These are phyloP conservation scores for Hypocreales sp. DNA, from an alignment of 2,329 filamentous ascomycete species.

Conservation along the genomic window DNA sequence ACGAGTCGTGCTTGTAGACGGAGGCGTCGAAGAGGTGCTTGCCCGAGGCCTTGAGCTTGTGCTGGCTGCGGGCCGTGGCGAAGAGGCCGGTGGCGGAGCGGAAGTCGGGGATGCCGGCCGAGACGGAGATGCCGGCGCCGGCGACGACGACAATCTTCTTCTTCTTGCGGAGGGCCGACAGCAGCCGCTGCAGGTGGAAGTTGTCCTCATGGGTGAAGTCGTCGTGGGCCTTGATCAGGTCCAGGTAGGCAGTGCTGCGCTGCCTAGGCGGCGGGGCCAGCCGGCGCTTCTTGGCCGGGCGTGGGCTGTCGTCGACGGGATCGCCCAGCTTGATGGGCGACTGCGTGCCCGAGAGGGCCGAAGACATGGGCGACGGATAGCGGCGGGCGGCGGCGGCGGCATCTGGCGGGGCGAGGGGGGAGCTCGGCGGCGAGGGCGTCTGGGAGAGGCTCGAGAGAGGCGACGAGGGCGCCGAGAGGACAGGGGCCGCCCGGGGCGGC, in stretches of 20 bases:
- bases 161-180: slow-evolving; percentile 67
- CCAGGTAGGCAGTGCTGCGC: slow-evolving; percentile 68
- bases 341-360: slow-evolving; percentile 30
- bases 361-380: slow-evolving; percentile 36
- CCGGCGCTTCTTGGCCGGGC: slow-evolving; percentile 63
- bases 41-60: slow-evolving; percentile 78
- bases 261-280: slow-evolving; percentile 42
- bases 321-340: slow-evolving; percentile 33
- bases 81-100: slow-evolving; percentile 85
- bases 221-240: slow-evolving; percentile 42
- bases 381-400: slow-evolving; percentile 23
- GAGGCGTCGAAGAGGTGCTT: slow-evolving; percentile 96
- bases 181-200: slow-evolving; percentile 50
- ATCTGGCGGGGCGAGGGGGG: slow-evolving; percentile 22
- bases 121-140: slow-evolving; percentile 91
- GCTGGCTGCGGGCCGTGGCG: slow-evolving; percentile 65
- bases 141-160: slow-evolving; percentile 96
- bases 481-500: slow-evolving; percentile 16
- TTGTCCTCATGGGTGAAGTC: slow-evolving; percentile 28
- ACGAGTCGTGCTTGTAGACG: slow-evolving; percentile 83
- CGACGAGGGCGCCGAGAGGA: slow-evolving; percentile 28
- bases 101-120: slow-evolving; percentile 93
- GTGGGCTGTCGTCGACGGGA: slow-evolving; percentile 37
- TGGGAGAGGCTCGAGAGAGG: slow-evolving; percentile 37
- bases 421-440: slow-evolving; percentile 34